These are phyloP conservation scores for Crithidia fasciculata DNA, from an alignment of 208 protist species.

Conservation along the genomic window DNA sequence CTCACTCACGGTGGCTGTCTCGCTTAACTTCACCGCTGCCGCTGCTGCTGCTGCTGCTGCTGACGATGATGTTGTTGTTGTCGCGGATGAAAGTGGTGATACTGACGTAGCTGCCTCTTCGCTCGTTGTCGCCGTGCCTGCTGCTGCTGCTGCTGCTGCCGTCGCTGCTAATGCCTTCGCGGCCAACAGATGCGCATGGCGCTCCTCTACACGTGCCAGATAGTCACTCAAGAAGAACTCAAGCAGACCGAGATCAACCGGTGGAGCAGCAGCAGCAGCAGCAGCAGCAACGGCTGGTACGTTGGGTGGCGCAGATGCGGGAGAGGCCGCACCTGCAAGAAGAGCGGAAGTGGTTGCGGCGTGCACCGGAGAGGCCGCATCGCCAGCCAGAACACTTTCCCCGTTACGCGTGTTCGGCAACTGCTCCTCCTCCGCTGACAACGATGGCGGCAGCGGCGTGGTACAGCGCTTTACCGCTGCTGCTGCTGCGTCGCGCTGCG, in stretches of 20 bases:
- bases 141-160: not conserved
- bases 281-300: not conserved
- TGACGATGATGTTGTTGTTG: too few species aligned
- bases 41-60: slow-evolving; percentile 5
- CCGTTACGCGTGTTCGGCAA: not conserved
- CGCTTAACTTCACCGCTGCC: too few species aligned
- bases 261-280: not conserved
- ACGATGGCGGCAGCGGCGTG: not conserved
- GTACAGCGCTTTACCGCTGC: not conserved
- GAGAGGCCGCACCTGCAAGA: not conserved
- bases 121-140: not conserved
- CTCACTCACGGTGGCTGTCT: too few species aligned
- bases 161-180: not conserved
- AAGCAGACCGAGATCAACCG: slow-evolving; percentile 30
- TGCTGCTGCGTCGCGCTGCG: slow-evolving; percentile 1
- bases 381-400: not conserved
- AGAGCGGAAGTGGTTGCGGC: not conserved
- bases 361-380: not conserved
- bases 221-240: slow-evolving; percentile 36
- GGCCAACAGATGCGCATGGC: slow-evolving; percentile 17
- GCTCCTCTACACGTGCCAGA: slow-evolving; percentile 34
- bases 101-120: not conserved
- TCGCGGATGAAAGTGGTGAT: too few species aligned
- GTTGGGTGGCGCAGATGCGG: not conserved
- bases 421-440: slow-evolving; percentile 17